phyloP scores from a whole-genome alignment of 2,329 filamentous ascomycete genomes.

The Neopestalotiopsis clavispora region DNA sequence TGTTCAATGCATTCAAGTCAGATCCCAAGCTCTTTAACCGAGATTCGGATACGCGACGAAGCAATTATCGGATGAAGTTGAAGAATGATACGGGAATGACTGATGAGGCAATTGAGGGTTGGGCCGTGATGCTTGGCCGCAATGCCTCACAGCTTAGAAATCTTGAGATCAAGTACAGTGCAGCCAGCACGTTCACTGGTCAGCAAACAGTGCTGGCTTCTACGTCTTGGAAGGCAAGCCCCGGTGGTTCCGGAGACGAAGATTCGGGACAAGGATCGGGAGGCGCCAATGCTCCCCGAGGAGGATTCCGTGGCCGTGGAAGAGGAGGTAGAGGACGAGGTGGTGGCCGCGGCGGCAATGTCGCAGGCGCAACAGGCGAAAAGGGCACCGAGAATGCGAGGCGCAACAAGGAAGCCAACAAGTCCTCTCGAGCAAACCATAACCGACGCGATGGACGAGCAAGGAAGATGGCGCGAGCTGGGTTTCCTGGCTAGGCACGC shows the following conservation, averaged over 20 bases:
- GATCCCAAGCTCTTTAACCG: conserved; percentile 71
- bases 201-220: conserved; percentile 67
- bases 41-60: conserved; percentile 71
- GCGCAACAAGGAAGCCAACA: conserved; percentile 80
- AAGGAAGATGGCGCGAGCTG: conserved; percentile 67
- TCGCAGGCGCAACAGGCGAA: conserved; percentile 69
- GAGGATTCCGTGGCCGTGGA: conserved; percentile 49
- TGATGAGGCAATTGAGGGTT: conserved; percentile 92
- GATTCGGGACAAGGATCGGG: conserved; percentile 54
- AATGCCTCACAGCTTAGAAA: conserved; percentile 71
- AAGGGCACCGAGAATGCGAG: conserved; percentile 74
- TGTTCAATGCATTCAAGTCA: conserved; percentile 75
- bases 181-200: conserved; percentile 58
- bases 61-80: conserved; percentile 65
- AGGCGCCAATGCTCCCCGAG: conserved; percentile 36
- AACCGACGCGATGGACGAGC: conserved; percentile 76
- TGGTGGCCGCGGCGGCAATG: conserved; percentile 61
- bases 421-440: conserved; percentile 83
- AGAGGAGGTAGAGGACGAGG: conserved; percentile 52
- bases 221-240: conserved; percentile 67
- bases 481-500: conserved; percentile 31
- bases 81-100: conserved; percentile 84
- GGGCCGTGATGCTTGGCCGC: conserved; percentile 83
- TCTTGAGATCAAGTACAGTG: conserved; percentile 72
- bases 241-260: conserved; percentile 60